Conservation (phyloP, 2,329 filamentous ascomycete species). For the Colletotrichum sp. region DNA sequence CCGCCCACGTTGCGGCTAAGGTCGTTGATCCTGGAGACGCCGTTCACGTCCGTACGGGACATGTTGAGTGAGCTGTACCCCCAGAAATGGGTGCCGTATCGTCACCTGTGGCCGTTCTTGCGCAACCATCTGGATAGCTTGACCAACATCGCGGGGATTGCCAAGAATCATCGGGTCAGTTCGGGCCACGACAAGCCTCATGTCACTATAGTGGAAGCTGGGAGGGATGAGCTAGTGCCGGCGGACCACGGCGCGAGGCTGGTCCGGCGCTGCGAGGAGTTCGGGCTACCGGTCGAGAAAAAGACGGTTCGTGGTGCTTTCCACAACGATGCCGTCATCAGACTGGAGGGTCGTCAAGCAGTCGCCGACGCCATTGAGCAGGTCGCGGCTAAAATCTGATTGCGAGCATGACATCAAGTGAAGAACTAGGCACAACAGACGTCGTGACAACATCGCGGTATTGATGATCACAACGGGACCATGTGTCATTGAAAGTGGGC, state of each 20-base stretch:
- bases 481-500: background rate
- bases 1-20: constrained; percentile 44
- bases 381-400: constrained; percentile 14
- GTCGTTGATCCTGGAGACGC: constrained; percentile 74
- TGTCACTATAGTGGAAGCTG: constrained; percentile 55
- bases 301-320: constrained; percentile 53
- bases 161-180: constrained; percentile 24
- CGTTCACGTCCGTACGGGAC: constrained; percentile 72
- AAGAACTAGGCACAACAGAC: background rate
- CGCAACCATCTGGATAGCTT: constrained; percentile 66
- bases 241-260: constrained; percentile 52
- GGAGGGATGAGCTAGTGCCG: constrained; percentile 65
- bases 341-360: constrained; percentile 46
- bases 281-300: constrained; percentile 51
- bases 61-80: constrained; percentile 79
- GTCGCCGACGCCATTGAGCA: constrained; percentile 49
- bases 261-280: constrained; percentile 49
- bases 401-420: constrained; percentile 6
- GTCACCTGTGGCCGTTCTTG: constrained; percentile 76
- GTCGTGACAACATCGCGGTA: background rate
- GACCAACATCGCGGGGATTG: constrained; percentile 53
- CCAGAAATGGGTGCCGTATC: constrained; percentile 81
- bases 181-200: constrained; percentile 24
- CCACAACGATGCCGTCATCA: constrained; percentile 61
- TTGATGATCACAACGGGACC: background rate